Conservation (phyloP, 495 filamentous ascomycete species). For the Bacidia gigantensis region DNA sequence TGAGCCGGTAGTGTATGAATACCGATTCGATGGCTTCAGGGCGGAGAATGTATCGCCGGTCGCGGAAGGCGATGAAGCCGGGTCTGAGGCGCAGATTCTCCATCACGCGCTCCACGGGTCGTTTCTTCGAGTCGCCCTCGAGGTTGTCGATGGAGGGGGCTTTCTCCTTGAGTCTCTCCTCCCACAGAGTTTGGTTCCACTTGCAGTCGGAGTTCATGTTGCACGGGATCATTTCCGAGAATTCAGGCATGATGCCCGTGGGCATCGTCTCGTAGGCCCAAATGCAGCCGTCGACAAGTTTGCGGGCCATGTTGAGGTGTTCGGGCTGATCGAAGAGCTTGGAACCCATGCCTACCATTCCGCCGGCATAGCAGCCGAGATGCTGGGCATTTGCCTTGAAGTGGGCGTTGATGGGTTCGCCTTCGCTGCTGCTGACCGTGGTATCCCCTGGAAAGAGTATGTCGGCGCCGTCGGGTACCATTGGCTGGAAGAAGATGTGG, state of each 20-base stretch:
- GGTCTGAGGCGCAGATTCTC: slow-evolving; percentile 34
- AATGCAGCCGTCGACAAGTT: slow-evolving; percentile 44
- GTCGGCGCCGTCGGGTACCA: slow-evolving; percentile 60
- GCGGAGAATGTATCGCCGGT: slow-evolving; percentile 52
- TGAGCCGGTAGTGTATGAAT: slow-evolving; percentile 64
- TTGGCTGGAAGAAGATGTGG: slow-evolving; percentile 66
- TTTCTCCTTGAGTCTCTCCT: slow-evolving; percentile 12
- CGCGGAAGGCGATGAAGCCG: slow-evolving; percentile 45
- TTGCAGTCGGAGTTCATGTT: slow-evolving; percentile 29
- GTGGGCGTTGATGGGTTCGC: slow-evolving; percentile 2
- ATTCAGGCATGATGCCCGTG: slow-evolving; percentile 49
- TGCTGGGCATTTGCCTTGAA: slow-evolving; percentile 37
- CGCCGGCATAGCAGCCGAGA: slow-evolving; percentile 48
- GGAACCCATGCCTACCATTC: slow-evolving; percentile 45
- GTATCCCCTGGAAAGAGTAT: slow-evolving; percentile 61
- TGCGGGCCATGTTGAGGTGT: slow-evolving; percentile 40
- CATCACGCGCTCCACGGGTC: slow-evolving; percentile 29
- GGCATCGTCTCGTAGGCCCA: slow-evolving; percentile 46
- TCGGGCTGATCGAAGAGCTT: slow-evolving; percentile 42
- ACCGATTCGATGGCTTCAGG: slow-evolving; percentile 62
- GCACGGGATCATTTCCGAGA: slow-evolving; percentile 40
- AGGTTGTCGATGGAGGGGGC: background rate
- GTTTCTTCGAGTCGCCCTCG: slow-evolving; percentile 8
- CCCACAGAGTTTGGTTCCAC: slow-evolving; percentile 43
- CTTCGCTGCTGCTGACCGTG: slow-evolving; percentile 17